phyloP scores from a whole-genome alignment of 164 flowering plant genomes.

The Santalum album region DNA sequence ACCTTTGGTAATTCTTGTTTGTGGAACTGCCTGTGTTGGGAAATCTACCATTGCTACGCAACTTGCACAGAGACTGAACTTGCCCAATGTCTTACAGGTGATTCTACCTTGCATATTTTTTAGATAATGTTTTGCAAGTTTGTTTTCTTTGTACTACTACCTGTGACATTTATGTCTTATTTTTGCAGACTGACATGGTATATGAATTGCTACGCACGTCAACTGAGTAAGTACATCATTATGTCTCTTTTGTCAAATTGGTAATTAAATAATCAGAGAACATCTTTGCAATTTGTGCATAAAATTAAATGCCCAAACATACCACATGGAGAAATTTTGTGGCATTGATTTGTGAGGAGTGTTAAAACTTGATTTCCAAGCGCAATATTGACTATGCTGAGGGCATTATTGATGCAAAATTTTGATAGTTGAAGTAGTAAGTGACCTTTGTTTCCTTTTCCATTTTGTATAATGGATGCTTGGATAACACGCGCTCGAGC shows the following conservation, averaged over 20 bases:
- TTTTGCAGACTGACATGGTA: slow-evolving; percentile 94
- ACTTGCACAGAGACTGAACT: slow-evolving; percentile 91
- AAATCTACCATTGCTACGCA: slow-evolving; percentile 98
- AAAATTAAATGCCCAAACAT: too few species aligned
- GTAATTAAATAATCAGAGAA: too few species aligned
- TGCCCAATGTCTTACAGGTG: slow-evolving; percentile 98
- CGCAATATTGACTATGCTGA: too few species aligned
- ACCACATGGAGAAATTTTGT: too few species aligned
- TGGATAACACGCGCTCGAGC: too few species aligned
- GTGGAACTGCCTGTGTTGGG: slow-evolving; percentile 98
- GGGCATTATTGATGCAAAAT: too few species aligned
- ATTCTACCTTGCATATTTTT: slow-evolving; percentile 2
- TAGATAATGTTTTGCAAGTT: background rate
- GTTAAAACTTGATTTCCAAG: too few species aligned
- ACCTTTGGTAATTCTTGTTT: slow-evolving; percentile 90
- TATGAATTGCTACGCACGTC: slow-evolving; percentile 93
- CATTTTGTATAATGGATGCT: too few species aligned
- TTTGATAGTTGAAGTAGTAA: too few species aligned
- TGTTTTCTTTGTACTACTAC: slow-evolving; percentile 3
- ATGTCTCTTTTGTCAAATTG: slow-evolving; percentile 3
- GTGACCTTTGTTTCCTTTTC: too few species aligned
- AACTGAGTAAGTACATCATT: slow-evolving; percentile 65
- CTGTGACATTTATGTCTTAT: slow-evolving; percentile 12
- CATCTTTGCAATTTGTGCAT: too few species aligned
- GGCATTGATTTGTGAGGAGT: too few species aligned